Evolutionary conservation across 371 early-diverging fungal species (phyloP).

Genomic region (Umbelopsis sp.): DNA sequence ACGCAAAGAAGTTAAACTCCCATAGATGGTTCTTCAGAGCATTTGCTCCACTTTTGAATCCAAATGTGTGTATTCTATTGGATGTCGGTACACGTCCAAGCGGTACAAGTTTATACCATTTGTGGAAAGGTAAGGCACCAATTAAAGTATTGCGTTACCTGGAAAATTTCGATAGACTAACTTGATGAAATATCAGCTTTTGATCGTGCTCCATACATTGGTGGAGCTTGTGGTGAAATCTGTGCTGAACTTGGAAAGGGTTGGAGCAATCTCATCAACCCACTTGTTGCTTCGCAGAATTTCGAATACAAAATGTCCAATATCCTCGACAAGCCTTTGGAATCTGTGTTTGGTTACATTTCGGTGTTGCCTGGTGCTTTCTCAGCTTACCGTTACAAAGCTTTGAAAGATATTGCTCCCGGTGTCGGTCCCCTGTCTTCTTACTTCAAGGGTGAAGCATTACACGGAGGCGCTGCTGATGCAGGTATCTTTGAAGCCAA

Average conservation of each 20-base stretch:
- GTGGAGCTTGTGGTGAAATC: slow-evolving; percentile 91
- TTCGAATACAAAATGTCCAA: slow-evolving; percentile 94
- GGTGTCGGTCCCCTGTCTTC: slow-evolving; percentile 74
- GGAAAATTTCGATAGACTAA: background rate
- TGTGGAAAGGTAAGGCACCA: slow-evolving; percentile 63
- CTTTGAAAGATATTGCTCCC: slow-evolving; percentile 65
- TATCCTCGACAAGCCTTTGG: slow-evolving; percentile 92
- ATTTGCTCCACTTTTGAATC: slow-evolving; percentile 73
- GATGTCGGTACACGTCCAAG: slow-evolving; percentile 88
- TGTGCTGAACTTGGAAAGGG: slow-evolving; percentile 73
- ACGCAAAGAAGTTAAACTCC: slow-evolving; percentile 83
- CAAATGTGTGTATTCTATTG: slow-evolving; percentile 79
- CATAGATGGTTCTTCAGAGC: slow-evolving; percentile 94
- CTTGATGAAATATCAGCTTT: slow-evolving; percentile 46
- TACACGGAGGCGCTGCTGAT: slow-evolving; percentile 60
- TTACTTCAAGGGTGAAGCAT: slow-evolving; percentile 88
- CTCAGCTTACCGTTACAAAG: slow-evolving; percentile 86
- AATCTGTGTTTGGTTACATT: slow-evolving; percentile 88
- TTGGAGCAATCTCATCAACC: slow-evolving; percentile 70
- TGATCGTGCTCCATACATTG: slow-evolving; percentile 73
- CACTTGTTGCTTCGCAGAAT: slow-evolving; percentile 88
- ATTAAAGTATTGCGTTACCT: too few species aligned
- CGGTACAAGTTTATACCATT: slow-evolving; percentile 77
- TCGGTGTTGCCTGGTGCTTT: slow-evolving; percentile 91
- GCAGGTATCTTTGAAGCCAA: slow-evolving; percentile 68